These are phyloP conservation scores for Cadophora sp. DNA, from an alignment of 2,329 filamentous ascomycete species.

Conservation along the genomic window DNA sequence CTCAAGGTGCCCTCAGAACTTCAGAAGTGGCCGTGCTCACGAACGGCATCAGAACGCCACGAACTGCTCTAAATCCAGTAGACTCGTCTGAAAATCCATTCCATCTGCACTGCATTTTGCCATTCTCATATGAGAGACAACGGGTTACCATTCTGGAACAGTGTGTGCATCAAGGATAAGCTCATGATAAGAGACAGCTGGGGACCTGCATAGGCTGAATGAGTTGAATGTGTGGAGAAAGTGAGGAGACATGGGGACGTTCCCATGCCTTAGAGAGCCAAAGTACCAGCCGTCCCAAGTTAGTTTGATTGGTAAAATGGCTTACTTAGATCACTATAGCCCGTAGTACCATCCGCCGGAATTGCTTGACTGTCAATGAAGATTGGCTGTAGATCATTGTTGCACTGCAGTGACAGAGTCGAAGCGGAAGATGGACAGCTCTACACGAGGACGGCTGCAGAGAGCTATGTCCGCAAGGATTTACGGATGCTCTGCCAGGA, in stretches of 20 bases:
- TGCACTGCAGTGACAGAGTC: not conserved
- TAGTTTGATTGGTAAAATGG: not conserved
- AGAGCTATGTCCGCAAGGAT: not conserved
- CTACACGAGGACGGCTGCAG: not conserved
- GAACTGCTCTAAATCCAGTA: slow-evolving; percentile 10
- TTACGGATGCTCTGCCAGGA: not conserved
- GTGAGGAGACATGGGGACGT: slow-evolving; percentile 16
- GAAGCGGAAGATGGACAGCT: not conserved
- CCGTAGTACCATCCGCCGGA: not conserved
- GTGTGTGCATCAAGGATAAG: slow-evolving; percentile 18
- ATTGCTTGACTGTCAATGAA: not conserved
- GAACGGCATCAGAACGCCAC: slow-evolving; percentile 18
- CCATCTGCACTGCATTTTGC: slow-evolving; percentile 17
- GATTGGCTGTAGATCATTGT: slow-evolving; percentile 6
- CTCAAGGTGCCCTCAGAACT: not conserved
- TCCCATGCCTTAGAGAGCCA: not conserved
- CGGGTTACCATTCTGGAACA: slow-evolving; percentile 19
- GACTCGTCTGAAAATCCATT: not conserved
- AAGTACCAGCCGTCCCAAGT: slow-evolving; percentile 7
- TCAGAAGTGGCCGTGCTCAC: slow-evolving; percentile 2
- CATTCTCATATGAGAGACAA: slow-evolving; percentile 12
- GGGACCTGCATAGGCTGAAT: slow-evolving; percentile 21
- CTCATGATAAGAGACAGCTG: slow-evolving; percentile 12
- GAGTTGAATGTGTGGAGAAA: slow-evolving; percentile 13
- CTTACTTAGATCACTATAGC: not conserved